Base-by-base conservation (phyloP, 768 basidiomycete genomes). In the Russula olivacea region DNA sequence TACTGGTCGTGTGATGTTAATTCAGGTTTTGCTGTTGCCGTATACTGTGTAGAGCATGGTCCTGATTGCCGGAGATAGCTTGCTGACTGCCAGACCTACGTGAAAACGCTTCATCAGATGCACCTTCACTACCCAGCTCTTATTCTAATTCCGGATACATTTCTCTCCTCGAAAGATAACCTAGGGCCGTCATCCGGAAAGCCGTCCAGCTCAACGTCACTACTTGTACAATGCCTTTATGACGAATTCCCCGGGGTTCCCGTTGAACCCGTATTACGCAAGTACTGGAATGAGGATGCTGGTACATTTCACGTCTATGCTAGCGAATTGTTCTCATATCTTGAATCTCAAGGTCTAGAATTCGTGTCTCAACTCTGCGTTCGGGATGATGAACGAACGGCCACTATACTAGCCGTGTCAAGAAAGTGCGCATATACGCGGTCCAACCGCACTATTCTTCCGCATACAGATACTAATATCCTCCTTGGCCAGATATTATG, bases 21-120 rank as follows among this genome's bases (percentile, higher is more conserved):
- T 92, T 19, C 93, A 96, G 80, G 92, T 88, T n/a, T 69, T 21
- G 43, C 41, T 34, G 12, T 59, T 43, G 23, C 51, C 57, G 36
- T 61, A 54, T 57, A 38, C 55, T 3, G 23, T 23, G 45, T 53
- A n/a, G 21, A 25, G 12, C 61, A 23, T 41, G 55, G 56, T 51
- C 40, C 34, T 56, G 45, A 58, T 21, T 38, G 45, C 9, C 28
- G 30, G 41, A 64, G 43, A 40, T 51, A 95, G 91, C 79, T 93
- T 34, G 84, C 87, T 40, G 94, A 97, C 71, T 88, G 88, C 61
- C 85, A 90, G 60, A 93, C 93, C 15, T 95, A 93, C 66, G 86
- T 92, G 63, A 93, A 93, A 73, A 90, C 91, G 0, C 73, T 93
- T 21, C 89, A 93, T 69, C 91, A 93, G 65, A 85, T 93, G 83